These are phyloP conservation scores for Euphorbia lathyris DNA, from an alignment of 345 rosid genomes.

Conservation along the genomic window DNA sequence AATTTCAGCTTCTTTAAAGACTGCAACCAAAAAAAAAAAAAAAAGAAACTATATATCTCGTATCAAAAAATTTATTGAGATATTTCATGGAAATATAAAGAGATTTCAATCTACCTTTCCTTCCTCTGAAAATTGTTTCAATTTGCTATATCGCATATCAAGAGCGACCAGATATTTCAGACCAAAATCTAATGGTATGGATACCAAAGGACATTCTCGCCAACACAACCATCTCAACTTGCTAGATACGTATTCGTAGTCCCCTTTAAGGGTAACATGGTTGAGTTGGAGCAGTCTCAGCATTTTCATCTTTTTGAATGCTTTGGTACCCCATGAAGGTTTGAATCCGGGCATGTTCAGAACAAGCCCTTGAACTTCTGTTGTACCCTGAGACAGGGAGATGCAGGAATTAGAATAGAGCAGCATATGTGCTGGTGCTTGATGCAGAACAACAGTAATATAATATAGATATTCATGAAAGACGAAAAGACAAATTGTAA, in stretches of 20 bases:
- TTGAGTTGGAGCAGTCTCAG: conserved; percentile 20
- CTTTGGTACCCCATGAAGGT: background rate
- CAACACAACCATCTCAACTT: conserved; percentile 23
- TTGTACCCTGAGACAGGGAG: conserved; percentile 19
- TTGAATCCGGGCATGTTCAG: background rate
- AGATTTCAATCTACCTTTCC: background rate
- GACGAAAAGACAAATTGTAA: background rate
- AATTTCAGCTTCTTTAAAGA: conserved; percentile 10
- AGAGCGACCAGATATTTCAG: conserved; percentile 11
- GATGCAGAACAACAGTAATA: background rate
- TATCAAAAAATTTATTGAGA: background rate
- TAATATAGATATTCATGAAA: background rate
- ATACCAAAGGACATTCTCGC: conserved; percentile 1
- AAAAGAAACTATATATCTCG: background rate
- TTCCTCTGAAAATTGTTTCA: background rate
- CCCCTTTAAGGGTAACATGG: background rate
- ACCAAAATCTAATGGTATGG: conserved; percentile 2
- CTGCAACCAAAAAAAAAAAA: background rate
- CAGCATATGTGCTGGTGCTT: background rate
- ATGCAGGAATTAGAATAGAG: background rate
- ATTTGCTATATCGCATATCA: conserved; percentile 11
- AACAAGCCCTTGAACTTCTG: conserved; percentile 18
- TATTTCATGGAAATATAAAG: background rate
- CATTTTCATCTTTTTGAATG: conserved; percentile 18
- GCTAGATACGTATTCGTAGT: background rate